phyloP scores from a whole-genome alignment of 2,329 filamentous ascomycete species.

The Botrytis paeoniae region DNA sequence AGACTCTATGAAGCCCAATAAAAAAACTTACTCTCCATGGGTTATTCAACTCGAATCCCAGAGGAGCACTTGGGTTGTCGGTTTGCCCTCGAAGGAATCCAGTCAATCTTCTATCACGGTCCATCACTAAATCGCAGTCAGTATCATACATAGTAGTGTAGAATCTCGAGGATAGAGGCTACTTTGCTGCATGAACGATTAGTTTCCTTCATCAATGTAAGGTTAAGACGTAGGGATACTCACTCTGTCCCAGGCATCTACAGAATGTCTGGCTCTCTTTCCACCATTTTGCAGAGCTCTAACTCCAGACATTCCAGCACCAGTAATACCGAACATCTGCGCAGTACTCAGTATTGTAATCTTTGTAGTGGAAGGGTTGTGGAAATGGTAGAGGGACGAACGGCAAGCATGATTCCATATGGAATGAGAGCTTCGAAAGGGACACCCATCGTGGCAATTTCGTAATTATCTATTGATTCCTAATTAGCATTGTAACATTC shows the following conservation, averaged over 20 bases:
- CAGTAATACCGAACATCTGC: slow-evolving; percentile 43
- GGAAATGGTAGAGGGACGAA: slow-evolving; percentile 30
- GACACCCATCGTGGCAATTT: slow-evolving; percentile 40
- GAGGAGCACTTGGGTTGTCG: slow-evolving; percentile 39
- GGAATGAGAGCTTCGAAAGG: slow-evolving; percentile 44
- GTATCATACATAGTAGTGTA: slow-evolving; percentile 6
- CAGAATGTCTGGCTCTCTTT: slow-evolving; percentile 41
- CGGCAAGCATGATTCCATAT: slow-evolving; percentile 42
- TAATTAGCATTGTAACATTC: slow-evolving; percentile 19
- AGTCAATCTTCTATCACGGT: slow-evolving; percentile 43
- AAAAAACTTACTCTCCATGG: slow-evolving; percentile 41
- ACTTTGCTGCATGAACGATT: slow-evolving; percentile 39
- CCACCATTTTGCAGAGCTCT: slow-evolving; percentile 42
- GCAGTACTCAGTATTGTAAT: slow-evolving; percentile 24
- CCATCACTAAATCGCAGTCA: slow-evolving; percentile 41
- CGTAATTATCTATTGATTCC: slow-evolving; percentile 24
- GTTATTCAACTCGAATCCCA: slow-evolving; percentile 43
- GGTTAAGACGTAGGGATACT: slow-evolving; percentile 22
- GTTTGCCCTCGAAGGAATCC: slow-evolving; percentile 42
- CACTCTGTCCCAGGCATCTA: slow-evolving; percentile 44
- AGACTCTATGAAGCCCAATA: neutral
- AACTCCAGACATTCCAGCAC: slow-evolving; percentile 41
- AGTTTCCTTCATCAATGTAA: slow-evolving; percentile 24
- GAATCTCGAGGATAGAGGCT: slow-evolving; percentile 12
- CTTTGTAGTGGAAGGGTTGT: neutral